These are phyloP conservation scores for Theileria equi DNA, from an alignment of 169 alveolate genomes.

Conservation along the genomic window DNA sequence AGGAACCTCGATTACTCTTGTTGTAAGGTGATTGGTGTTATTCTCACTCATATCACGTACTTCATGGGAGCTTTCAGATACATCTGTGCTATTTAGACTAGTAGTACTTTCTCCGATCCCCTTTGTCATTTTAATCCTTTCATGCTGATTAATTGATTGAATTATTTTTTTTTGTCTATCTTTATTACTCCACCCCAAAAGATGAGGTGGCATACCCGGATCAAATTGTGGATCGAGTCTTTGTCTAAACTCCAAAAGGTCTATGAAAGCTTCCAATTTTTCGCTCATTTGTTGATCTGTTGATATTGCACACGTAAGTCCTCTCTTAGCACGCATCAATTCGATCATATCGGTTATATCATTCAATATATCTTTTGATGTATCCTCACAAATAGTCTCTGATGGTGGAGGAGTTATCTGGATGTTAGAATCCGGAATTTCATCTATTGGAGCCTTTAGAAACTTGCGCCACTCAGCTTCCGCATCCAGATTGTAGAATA, in stretches of 20 bases:
- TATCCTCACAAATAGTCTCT: conserved; percentile 1
- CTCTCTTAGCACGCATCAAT: conserved; percentile 52
- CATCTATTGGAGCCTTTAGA: conserved; percentile 60
- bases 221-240: conserved; percentile 67
- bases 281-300: conserved; percentile 60
- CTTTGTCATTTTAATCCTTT: too few relatives aligned
- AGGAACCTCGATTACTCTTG: too few relatives aligned
- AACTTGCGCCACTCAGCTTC: conserved; percentile 77
- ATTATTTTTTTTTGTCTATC: conserved; percentile 30
- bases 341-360: conserved; percentile 60
- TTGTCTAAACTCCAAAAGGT: conserved; percentile 65
- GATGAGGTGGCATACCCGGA: conserved; percentile 74
- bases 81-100: neutral
- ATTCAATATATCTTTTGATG: conserved; percentile 28
- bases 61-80: neutral
- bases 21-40: neutral
- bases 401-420: conserved; percentile 60
- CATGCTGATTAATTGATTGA: conserved; percentile 1
- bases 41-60: neutral
- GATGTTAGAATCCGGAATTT: conserved; percentile 33
- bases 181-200: conserved; percentile 71
- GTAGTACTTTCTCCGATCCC: too few relatives aligned
- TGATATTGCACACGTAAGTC: conserved; percentile 36
- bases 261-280: conserved; percentile 53
- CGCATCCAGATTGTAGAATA: conserved; percentile 77